A percentile compares a stretch with the other conserved stretches of the same genome.
Evolutionary conservation across 2,329 filamentous ascomycete genomes (phyloP).

Genomic region (Clarireedia monteithiana): DNA sequence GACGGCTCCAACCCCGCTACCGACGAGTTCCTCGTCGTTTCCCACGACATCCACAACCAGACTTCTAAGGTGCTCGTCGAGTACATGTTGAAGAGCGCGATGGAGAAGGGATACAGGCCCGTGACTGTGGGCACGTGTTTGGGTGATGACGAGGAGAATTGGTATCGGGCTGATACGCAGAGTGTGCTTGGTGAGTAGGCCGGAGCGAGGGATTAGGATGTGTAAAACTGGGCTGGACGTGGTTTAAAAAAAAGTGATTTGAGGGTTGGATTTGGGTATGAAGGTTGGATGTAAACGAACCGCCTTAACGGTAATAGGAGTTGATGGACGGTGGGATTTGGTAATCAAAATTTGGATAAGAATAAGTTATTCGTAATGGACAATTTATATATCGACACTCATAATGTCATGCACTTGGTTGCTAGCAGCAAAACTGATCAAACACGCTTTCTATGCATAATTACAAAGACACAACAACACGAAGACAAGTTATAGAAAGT

Average conservation of each 20-base stretch:
- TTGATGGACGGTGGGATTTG: no score
- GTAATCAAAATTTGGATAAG: no score
- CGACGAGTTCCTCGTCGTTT: conserved; percentile 34
- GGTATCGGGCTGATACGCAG: conserved; percentile 31
- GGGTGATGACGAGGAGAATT: conserved; percentile 31
- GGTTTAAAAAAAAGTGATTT: no score
- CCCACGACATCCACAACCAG: conserved; percentile 31
- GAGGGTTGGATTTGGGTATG: no score
- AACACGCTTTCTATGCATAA: background rate
- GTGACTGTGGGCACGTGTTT: conserved; percentile 39
- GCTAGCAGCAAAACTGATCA: background rate
- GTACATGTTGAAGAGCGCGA: conserved; percentile 26
- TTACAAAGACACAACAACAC: background rate
- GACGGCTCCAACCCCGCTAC: conserved; percentile 7
- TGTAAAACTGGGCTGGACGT: background rate
- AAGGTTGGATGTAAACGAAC: no score
- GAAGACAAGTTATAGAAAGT: no score
- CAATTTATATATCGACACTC: no score
- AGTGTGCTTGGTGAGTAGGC: background rate
- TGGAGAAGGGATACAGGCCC: conserved; percentile 29
- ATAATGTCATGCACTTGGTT: no score
- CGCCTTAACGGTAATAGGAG: no score
- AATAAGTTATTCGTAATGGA: no score
- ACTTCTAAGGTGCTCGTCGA: conserved; percentile 24
- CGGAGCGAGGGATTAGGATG: background rate